Percentiles rank a stretch among this genome's conserved stretches.
Evolutionary conservation across 345 rosid species (phyloP).

Genomic region (Odontarrhena argentea): DNA sequence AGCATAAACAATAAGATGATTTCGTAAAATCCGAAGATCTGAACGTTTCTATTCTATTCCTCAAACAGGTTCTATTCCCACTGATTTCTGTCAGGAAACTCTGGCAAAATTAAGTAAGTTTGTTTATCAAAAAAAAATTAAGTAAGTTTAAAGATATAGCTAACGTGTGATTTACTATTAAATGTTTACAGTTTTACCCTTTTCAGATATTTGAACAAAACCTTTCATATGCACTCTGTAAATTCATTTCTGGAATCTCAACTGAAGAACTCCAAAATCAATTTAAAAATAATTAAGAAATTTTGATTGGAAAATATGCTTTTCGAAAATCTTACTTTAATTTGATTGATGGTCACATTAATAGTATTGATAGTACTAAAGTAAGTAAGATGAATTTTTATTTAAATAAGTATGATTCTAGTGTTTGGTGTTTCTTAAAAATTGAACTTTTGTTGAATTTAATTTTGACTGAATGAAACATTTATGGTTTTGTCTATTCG

Average conservation of each 20-base stretch:
- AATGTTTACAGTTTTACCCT: neutral
- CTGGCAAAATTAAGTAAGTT: neutral
- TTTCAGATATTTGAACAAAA: neutral
- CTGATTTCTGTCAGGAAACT: slow-evolving; percentile 56
- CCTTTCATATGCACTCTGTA: neutral
- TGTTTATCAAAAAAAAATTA: too few species aligned
- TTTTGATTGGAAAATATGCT: too few species aligned
- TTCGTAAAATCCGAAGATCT: slow-evolving; percentile 44
- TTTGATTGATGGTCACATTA: too few species aligned
- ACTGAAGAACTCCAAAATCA: neutral
- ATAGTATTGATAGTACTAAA: too few species aligned
- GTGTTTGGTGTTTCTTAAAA: too few species aligned
- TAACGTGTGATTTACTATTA: neutral
- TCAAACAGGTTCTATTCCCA: slow-evolving; percentile 72
- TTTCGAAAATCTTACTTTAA: too few species aligned
- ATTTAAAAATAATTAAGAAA: too few species aligned
- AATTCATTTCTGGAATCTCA: neutral
- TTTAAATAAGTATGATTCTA: too few species aligned
- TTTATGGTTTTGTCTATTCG: too few species aligned
- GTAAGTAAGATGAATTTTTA: too few species aligned
- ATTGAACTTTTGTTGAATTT: too few species aligned
- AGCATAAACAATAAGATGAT: neutral
- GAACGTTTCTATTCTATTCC: slow-evolving; percentile 80
- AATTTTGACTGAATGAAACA: too few species aligned
- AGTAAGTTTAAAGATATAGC: neutral